A percentile compares a stretch with the other conserved stretches of the same genome.
These are phyloP conservation scores for Talaromyces stipitatus DNA, from an alignment of 495 filamentous ascomycete genomes.

Conservation along the genomic window DNA sequence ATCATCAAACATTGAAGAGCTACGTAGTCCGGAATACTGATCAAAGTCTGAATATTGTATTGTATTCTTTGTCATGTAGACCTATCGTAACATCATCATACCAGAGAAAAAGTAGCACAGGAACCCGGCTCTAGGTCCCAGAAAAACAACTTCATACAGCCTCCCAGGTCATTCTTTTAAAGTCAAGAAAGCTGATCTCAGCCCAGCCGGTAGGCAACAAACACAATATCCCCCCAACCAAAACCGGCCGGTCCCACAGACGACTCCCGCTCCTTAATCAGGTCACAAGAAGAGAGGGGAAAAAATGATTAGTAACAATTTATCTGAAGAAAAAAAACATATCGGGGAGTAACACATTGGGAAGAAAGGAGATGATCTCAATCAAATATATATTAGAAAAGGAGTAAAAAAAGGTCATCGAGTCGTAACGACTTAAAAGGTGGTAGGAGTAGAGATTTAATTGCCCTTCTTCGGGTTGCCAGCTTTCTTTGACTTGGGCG, in stretches of 20 bases:
- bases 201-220: neutral
- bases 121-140: neutral
- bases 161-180: neutral
- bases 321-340: constrained; percentile 1
- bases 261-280: constrained; percentile 1
- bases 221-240: neutral
- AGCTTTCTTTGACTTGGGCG: constrained; percentile 21
- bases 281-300: constrained; percentile 11
- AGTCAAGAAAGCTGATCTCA: neutral
- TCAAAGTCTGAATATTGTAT: no score
- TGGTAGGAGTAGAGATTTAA: neutral
- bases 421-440: constrained; percentile 10
- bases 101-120: neutral
- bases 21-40: no score
- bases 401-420: constrained; percentile 5
- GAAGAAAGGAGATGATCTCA: constrained; percentile 4
- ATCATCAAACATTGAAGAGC: no score
- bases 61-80: neutral
- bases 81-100: constrained; percentile 1
- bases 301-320: constrained; percentile 2
- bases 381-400: constrained; percentile 8
- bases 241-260: neutral
- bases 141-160: neutral
- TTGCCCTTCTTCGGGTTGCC: constrained; percentile 12
- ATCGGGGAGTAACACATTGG: constrained; percentile 3